Conservation (phyloP, 192 early-diverging fungal species). For the Coemansia sp. region DNA sequence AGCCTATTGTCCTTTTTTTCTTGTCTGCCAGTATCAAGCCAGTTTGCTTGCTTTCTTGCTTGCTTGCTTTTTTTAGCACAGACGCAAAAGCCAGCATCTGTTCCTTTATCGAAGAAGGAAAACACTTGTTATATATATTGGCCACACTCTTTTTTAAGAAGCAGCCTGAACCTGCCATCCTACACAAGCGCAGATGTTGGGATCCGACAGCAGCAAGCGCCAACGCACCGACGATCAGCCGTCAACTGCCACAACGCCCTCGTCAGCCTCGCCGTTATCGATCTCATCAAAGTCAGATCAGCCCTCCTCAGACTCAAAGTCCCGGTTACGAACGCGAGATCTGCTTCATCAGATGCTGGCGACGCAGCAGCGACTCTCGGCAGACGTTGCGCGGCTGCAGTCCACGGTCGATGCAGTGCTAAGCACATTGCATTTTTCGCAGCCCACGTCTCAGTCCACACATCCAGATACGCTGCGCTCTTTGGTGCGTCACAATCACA, state of each 20-base stretch:
- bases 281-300: constrained; percentile 2
- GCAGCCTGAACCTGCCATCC: background rate
- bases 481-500: background rate
- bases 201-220: constrained; percentile 46
- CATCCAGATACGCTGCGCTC: constrained; percentile 4
- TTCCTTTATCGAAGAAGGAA: background rate
- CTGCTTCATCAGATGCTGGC: constrained; percentile 35
- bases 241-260: constrained; percentile 14
- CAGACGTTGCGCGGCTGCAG: constrained; percentile 44
- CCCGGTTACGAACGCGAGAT: constrained; percentile 9
- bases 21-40: background rate
- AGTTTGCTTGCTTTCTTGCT: background rate
- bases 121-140: background rate
- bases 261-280: constrained; percentile 6
- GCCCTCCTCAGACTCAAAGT: constrained; percentile 2
- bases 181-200: constrained; percentile 27
- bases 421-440: constrained; percentile 19
- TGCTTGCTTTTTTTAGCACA: background rate
- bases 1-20: background rate
- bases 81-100: background rate
- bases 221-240: constrained; percentile 43
- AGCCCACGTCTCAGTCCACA: background rate
- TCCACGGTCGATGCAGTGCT: constrained; percentile 32
- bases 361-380: constrained; percentile 40
- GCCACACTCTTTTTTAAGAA: background rate